Evolutionary conservation across 1,284 basidiomycete species (phyloP), one percentile per base, ranked within the genome.

Genomic region (Trametes pubescens): DNA sequence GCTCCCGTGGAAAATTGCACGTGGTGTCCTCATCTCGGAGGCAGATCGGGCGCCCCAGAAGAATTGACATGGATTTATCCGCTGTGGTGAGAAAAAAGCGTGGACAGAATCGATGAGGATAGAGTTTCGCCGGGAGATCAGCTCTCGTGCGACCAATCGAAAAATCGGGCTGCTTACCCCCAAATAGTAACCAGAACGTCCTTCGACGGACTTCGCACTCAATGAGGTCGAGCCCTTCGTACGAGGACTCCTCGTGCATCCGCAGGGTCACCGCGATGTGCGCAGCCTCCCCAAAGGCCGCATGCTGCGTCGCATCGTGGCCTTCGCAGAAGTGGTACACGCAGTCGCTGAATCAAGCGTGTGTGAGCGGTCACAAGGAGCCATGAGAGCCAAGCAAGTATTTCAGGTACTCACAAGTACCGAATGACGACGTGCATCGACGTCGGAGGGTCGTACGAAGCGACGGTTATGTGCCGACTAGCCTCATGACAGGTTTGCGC

Each of bases 11-110:
- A 78, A 93, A 93, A 75, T 92, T 90, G 24, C 93, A 87, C 38
- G 91, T 93, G 75, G 91, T 94, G 74, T 95, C 94, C 73, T 94
- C 92, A 73, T 95, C 92, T 60, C 92, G 86, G 71, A 94, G 82
- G 73, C 88, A 91, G 64, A 94, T 91, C 34, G 93, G 91, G 57
- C 90, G 83, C 13, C 91, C 91, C 44, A 95, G 81, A 26, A 94
- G 80, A 67, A 93, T 90, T 51, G 90, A 90, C 87, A 91, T 91
- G n/a, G 92, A 94, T 77, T 94, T 94, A 77, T 95, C 93, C 70
- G 91, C 92, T 92, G 74, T 49, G 57, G 58, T 66, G 61, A 26
- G 64, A 64, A 54, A 54, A 48, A 61, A 10, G 51, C 54, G 48
- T 40, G 57, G 57, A 51, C 59, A 63, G 59, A 43, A 64, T 68